Evolutionary conservation across 495 filamentous ascomycete species (phyloP), one percentile per base, ranked within the genome.

Genomic region (Penicillium canariense): DNA sequence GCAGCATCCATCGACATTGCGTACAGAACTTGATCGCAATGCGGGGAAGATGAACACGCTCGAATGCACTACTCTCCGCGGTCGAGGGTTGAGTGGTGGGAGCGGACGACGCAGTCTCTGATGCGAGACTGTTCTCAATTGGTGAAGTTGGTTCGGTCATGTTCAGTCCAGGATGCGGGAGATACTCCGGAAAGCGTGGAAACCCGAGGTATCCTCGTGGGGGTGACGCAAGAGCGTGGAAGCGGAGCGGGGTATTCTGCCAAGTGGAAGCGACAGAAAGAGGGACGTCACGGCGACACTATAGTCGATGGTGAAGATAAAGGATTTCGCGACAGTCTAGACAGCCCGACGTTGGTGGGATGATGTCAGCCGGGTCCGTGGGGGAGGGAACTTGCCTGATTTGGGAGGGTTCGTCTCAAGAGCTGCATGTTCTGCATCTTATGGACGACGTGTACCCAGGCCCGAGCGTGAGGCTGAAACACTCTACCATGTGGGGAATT

Each of bases 1-100:
- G 76, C 9, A 97, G 74, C 81, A 96, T 88, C 93, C 93, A 97
- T 75, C 89, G 89, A 68, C 89, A 94, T 63, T 90, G 87, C 1
- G 87, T 90, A 68, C 89, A 93, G 74, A 85, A 94, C 54, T 84
- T 75, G 62, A 94, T 93, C 22, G 82, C 84, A 51, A 94, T 75
- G 25, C 88, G 80, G 18, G 87, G 87, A 18, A 81, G 73, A 48
- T 71, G 68, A 23, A 74, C 56, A 15, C 63, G 65, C 27, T 62
- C 59, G 15, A 55, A 40, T 12, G 56, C 50, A 1, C 51, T 63
- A 15, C 12, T 46, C 18, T 38, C 47, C 18, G 55, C 34, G 6
- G 39, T 50, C 27, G 56, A 46, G 44, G 42, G 20, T 44, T 44
- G 55, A 9, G 43, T 47, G 49, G 46, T 22, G n/a, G 40, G 27